Evolutionary conservation across 768 basidiomycete genomes (phyloP).

Genomic region (Tylopilus balloui): DNA sequence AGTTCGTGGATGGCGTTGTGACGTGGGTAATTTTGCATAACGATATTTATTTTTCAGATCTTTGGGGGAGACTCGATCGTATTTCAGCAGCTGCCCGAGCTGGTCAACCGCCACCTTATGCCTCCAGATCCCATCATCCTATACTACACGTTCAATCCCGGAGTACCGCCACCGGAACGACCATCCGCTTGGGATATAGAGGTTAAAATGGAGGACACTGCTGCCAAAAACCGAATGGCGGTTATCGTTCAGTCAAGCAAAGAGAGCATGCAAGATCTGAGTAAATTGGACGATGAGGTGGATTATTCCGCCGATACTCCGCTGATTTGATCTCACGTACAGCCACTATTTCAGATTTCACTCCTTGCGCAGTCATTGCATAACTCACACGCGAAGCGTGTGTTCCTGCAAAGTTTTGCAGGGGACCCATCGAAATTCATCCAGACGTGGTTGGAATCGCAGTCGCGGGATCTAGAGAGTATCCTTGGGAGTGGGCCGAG

Average conservation of each 20-base stretch:
- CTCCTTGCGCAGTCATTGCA: conserved; percentile 79
- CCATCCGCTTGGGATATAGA: conserved; percentile 85
- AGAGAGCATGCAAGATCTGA: conserved; percentile 62
- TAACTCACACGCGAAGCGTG: conserved; percentile 80
- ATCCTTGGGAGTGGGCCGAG: conserved; percentile 84
- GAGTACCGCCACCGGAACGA: conserved; percentile 58
- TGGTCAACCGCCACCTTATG: conserved; percentile 74
- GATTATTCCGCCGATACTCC: neutral
- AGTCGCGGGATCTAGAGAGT: conserved; percentile 86
- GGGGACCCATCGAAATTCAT: conserved; percentile 76
- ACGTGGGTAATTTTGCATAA: neutral
- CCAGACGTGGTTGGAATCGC: conserved; percentile 87
- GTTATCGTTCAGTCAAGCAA: conserved; percentile 66
- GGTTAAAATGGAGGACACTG: conserved; percentile 78
- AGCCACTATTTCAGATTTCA: conserved; percentile 55
- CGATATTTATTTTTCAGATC: conserved; percentile 40
- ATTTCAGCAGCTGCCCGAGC: conserved; percentile 80
- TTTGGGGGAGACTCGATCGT: conserved; percentile 64
- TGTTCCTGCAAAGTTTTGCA: conserved; percentile 81
- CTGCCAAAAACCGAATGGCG: conserved; percentile 68
- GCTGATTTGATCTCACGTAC: conserved; percentile 18
- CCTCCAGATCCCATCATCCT: conserved; percentile 79
- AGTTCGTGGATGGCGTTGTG: conserved; percentile 36
- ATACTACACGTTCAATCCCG: conserved; percentile 69
- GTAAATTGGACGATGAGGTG: conserved; percentile 86